These are phyloP conservation scores for Pisolithus orientalis DNA, from an alignment of 768 basidiomycete genomes.

Conservation along the genomic window DNA sequence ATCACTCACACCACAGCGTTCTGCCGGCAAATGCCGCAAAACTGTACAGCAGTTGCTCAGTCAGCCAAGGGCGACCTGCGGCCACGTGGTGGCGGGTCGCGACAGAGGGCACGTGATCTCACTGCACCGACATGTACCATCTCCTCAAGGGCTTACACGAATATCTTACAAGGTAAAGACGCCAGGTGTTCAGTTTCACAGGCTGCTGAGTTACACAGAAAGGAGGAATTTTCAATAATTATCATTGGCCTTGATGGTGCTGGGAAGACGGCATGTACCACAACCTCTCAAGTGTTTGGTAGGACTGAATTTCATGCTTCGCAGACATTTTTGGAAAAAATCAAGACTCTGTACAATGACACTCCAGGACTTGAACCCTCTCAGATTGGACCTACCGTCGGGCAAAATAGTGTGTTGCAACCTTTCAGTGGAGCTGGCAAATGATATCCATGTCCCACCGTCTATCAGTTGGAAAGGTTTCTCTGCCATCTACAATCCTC, in stretches of 20 bases:
- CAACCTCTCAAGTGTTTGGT: not conserved
- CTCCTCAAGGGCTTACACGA: constrained; percentile 88
- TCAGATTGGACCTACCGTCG: constrained; percentile 94
- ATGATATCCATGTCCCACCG: not conserved
- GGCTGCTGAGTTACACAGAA: constrained; percentile 37
- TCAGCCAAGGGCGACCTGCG: not conserved
- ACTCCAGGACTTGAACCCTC: constrained; percentile 83
- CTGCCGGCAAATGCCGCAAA: not conserved
- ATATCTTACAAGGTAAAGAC: constrained; percentile 69
- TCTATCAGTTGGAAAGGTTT: constrained; percentile 79
- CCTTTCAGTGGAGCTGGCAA: not conserved
- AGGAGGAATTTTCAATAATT: constrained; percentile 89
- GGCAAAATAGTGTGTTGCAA: constrained; percentile 81
- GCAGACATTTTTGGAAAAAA: constrained; percentile 85
- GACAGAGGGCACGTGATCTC: not conserved
- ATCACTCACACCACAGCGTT: not conserved
- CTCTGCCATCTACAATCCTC: constrained; percentile 86
- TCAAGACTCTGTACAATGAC: constrained; percentile 88
- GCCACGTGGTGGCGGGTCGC: not conserved
- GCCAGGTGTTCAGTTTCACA: not conserved
- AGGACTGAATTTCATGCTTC: not conserved
- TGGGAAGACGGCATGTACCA: constrained; percentile 70
- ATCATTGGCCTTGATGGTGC: constrained; percentile 92
- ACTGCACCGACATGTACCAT: constrained; percentile 67
- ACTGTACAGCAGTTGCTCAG: not conserved